Base-by-base conservation (phyloP, 2,329 filamentous ascomycete species). In the Nigrograna mackinnonii region DNA sequence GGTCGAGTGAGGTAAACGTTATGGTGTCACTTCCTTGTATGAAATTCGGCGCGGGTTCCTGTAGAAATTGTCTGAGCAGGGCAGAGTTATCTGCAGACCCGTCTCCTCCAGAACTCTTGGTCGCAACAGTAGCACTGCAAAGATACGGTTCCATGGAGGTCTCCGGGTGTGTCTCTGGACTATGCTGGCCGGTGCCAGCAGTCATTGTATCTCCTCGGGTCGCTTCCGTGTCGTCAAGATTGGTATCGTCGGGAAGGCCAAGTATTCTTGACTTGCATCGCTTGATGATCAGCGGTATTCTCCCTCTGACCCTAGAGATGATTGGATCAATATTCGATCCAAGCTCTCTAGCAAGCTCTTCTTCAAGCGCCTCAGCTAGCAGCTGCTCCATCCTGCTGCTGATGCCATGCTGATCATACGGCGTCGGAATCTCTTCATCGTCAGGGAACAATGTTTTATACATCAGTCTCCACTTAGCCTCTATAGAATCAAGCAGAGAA, bases 401-500 rank as follows among this genome's bases (percentile, higher is more conserved):
- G 24, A 28, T 28, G 24, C 24, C 24, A 28, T 28, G 24, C 24
- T 28, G 24, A 28, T 28, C 24, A 28, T 28, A 28, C n/a, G 24
- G 24, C 9, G 24, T 28, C n/a, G 24, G 24, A 28, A 28, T 28
- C 24, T 28, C 24, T 28, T 9, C 9, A 28, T 28, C 24, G 24
- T 28, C 24, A n/a, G 24, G 24, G n/a, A 28, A 28, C 24, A 28
- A 28, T 28, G 24, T 28, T n/a, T 28, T 28, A n/a, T 28, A 28
- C 24, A 28, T 28, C 24, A 28, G 24, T 28, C 24, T 28, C 24
- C 24, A 28, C n/a, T 28, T 28, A 28, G n/a, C 24, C 24, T 28
- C 24, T 28, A n/a, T 28, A n/a, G 24, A 28, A n/a, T n/a, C n/a
- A n/a, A 9, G 24, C 24, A 28, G n/a, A 28, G 24, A 28, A 28